Conservation (phyloP, 2,329 filamentous ascomycete species). For the Exophiala spinifera region DNA sequence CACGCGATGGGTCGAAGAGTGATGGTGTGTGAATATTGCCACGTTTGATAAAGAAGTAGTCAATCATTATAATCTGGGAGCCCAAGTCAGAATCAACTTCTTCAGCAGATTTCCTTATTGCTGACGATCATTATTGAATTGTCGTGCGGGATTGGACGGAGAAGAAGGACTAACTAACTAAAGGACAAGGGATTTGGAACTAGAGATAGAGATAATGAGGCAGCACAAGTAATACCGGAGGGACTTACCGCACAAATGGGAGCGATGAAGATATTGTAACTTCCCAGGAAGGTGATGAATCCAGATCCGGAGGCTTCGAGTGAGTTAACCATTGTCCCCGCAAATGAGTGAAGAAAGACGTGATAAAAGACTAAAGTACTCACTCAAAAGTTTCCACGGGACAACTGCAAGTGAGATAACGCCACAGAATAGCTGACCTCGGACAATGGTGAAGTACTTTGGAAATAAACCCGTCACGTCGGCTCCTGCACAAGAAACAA, state of each 20-base stretch:
- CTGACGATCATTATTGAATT: too few species aligned
- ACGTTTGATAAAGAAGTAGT: constrained; percentile 38
- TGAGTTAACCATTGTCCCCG: too few species aligned
- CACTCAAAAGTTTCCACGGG: constrained; percentile 43
- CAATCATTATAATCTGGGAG: constrained; percentile 36
- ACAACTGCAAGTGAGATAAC: constrained; percentile 38
- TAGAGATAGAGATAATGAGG: not conserved
- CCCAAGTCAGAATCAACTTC: too few species aligned
- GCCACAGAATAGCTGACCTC: constrained; percentile 43
- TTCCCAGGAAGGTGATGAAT: constrained; percentile 43
- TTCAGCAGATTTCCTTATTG: not conserved
- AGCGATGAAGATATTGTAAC: constrained; percentile 43
- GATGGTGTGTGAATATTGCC: constrained; percentile 43
- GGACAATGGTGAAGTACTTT: constrained; percentile 42
- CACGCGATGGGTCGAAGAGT: constrained; percentile 31
- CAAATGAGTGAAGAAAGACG: too few species aligned
- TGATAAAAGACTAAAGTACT: not conserved
- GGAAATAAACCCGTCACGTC: constrained; percentile 45
- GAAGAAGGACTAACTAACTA: too few species aligned
- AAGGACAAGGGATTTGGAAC: too few species aligned
- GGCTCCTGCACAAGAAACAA: not conserved
- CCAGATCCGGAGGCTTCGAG: not conserved
- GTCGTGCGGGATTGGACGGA: too few species aligned
- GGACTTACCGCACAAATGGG: constrained; percentile 35
- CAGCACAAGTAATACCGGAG: not conserved